phyloP scores from a whole-genome alignment of 768 basidiomycete genomes.

The Pleurotus pulmonarius region DNA sequence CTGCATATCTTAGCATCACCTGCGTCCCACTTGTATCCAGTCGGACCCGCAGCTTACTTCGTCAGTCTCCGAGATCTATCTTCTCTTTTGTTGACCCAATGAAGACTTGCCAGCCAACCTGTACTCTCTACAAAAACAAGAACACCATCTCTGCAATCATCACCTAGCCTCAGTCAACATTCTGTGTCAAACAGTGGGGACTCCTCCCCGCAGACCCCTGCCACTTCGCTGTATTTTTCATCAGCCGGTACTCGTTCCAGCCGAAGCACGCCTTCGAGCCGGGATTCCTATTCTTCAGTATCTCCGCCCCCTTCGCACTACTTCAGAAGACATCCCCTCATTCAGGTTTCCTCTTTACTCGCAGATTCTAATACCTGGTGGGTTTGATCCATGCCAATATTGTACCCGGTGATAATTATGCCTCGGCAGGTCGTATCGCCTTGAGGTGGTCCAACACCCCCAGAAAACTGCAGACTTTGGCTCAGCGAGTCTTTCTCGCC shows the following conservation, averaged over 20 bases:
- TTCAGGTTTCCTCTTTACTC: conserved; percentile 57
- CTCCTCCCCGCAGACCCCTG: conserved; percentile 47
- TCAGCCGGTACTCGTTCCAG: conserved; percentile 34
- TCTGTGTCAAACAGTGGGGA: conserved; percentile 35
- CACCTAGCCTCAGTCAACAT: conserved; percentile 21
- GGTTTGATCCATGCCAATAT: conserved; percentile 14
- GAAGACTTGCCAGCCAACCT: background rate
- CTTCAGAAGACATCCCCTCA: conserved; percentile 42
- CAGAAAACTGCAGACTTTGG: conserved; percentile 81
- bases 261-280: conserved; percentile 40
- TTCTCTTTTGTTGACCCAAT: background rate
- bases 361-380: conserved; percentile 54
- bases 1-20: background rate
- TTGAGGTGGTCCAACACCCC: conserved; percentile 86
- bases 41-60: conserved; percentile 1
- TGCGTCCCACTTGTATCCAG: background rate
- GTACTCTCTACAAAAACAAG: background rate
- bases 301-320: conserved; percentile 34
- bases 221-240: conserved; percentile 33
- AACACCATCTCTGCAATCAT: conserved; percentile 7
- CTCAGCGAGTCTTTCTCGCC: conserved; percentile 64
- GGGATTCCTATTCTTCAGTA: conserved; percentile 30
- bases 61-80: conserved; percentile 1
- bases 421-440: conserved; percentile 58
- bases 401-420: background rate